Conservation (phyloP, 176 grass and related monocot genomes). For the Bromus sterilis region DNA sequence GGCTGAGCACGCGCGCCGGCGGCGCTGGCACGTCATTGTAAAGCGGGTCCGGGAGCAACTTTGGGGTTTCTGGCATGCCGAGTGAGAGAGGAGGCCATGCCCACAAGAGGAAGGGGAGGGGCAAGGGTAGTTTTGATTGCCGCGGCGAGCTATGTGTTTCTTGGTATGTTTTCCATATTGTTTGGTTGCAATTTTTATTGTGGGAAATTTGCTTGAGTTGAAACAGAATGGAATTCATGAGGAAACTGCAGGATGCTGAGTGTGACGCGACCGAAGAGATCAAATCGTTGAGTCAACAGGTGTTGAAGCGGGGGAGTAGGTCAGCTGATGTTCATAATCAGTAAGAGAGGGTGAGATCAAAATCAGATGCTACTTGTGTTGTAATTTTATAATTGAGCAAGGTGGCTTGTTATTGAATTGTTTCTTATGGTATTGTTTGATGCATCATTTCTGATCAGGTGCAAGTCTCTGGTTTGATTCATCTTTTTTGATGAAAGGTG, state of each 20-base stretch:
- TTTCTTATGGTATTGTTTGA: too few species aligned
- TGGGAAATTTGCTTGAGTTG: background rate
- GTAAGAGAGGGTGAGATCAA: conserved; percentile 77
- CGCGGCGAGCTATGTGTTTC: conserved; percentile 55
- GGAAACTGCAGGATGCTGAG: conserved; percentile 64
- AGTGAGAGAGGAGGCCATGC: conserved; percentile 14
- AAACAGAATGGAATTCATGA: conserved; percentile 18
- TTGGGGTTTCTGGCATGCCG: conserved; percentile 13
- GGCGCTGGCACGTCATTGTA: conserved; percentile 56
- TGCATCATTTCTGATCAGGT: too few species aligned
- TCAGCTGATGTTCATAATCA: conserved; percentile 88
- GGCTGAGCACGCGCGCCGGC: conserved; percentile 2
- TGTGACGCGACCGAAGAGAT: conserved; percentile 39
- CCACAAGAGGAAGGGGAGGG: conserved; percentile 44
- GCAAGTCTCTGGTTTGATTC: too few species aligned
- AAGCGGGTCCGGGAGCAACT: conserved; percentile 67
- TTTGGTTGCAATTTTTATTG: too few species aligned
- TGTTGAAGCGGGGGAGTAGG: conserved; percentile 52
- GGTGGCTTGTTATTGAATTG: background rate
- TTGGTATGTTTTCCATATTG: conserved; percentile 1
- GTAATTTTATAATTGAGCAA: background rate
- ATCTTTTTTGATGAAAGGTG: too few species aligned
- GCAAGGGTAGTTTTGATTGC: conserved; percentile 32
- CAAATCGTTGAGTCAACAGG: conserved; percentile 26
- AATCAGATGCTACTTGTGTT: background rate